Evolutionary conservation across 2,329 filamentous ascomycete genomes (phyloP).

Genomic region (Pleomassaria siparia): DNA sequence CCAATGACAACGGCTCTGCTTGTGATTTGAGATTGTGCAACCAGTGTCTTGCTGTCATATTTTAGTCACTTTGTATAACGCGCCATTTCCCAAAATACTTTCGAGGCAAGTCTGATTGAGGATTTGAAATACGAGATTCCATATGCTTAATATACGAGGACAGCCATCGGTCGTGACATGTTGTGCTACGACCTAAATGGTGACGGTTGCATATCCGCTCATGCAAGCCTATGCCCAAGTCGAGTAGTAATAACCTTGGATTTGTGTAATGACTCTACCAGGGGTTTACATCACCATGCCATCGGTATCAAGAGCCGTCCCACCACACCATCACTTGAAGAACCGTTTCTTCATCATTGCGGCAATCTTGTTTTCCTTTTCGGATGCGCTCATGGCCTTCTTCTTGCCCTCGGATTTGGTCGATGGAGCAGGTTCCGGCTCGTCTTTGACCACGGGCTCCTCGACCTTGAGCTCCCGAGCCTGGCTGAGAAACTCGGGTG

Average conservation of each 20-base stretch:
- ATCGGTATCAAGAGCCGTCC: not conserved
- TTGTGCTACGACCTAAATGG: too few relatives aligned
- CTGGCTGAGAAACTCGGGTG: conserved; percentile 57
- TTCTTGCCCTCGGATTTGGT: conserved; percentile 34
- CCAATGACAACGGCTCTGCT: conserved; percentile 14
- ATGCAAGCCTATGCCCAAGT: too few relatives aligned
- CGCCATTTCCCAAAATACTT: not conserved
- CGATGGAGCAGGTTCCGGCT: conserved; percentile 9
- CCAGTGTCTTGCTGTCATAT: too few relatives aligned
- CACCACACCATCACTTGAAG: not conserved
- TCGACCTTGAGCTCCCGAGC: conserved; percentile 70
- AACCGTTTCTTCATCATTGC: too few relatives aligned
- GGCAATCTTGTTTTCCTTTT: conserved; percentile 47
- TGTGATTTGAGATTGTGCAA: not conserved
- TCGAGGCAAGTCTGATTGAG: not conserved
- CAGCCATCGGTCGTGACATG: not conserved
- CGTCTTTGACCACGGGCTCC: conserved; percentile 42
- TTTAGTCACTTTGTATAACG: too few relatives aligned
- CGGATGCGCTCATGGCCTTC: conserved; percentile 34
- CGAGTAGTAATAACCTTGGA: too few relatives aligned
- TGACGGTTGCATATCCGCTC: too few relatives aligned
- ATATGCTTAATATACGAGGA: not conserved
- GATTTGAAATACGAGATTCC: not conserved
- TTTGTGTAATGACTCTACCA: too few relatives aligned
- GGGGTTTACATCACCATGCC: too few relatives aligned